A percentile compares a stretch with the other conserved stretches of the same genome.
Evolutionary conservation across 768 basidiomycete species (phyloP).

Genomic region (Sarcomyxa edulis): DNA sequence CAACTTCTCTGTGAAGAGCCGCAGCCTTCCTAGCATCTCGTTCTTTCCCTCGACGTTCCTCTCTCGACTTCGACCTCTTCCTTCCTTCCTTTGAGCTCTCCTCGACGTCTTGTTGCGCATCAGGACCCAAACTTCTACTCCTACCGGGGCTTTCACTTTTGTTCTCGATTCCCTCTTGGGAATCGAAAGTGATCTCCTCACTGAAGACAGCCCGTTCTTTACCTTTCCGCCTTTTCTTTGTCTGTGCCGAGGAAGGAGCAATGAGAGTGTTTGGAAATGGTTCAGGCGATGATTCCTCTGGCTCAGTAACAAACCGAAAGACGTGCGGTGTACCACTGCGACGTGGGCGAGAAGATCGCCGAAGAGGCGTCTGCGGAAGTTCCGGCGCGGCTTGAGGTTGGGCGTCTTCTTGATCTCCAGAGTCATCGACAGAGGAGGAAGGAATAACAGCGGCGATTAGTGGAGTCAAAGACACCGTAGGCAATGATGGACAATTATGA

Average conservation of each 20-base stretch:
- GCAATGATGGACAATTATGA: too few species aligned
- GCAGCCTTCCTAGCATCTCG: constrained; percentile 11
- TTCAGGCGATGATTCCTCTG: constrained; percentile 14
- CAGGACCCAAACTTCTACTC: too few species aligned
- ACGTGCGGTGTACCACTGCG: constrained; percentile 28
- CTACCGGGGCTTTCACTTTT: not conserved
- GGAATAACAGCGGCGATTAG: not conserved
- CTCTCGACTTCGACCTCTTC: constrained; percentile 1
- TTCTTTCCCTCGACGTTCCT: not conserved
- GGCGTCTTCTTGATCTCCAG: too few species aligned
- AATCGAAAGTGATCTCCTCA: not conserved
- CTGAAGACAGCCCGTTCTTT: not conserved
- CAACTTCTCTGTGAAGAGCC: constrained; percentile 34
- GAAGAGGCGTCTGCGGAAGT: constrained; percentile 20
- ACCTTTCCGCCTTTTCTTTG: constrained; percentile 14
- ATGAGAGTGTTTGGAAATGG: constrained; percentile 7
- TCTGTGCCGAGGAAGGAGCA: constrained; percentile 11
- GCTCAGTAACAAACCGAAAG: too few species aligned
- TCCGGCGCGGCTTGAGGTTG: too few species aligned
- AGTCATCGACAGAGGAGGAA: not conserved
- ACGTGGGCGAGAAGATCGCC: constrained; percentile 34
- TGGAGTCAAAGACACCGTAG: not conserved
- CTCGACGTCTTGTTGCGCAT: not conserved
- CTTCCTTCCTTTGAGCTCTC: constrained; percentile 2
- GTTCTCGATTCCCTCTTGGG: not conserved